These are phyloP conservation scores for Pugionium dolabratum DNA, from an alignment of 345 rosid species.

Conservation along the genomic window DNA sequence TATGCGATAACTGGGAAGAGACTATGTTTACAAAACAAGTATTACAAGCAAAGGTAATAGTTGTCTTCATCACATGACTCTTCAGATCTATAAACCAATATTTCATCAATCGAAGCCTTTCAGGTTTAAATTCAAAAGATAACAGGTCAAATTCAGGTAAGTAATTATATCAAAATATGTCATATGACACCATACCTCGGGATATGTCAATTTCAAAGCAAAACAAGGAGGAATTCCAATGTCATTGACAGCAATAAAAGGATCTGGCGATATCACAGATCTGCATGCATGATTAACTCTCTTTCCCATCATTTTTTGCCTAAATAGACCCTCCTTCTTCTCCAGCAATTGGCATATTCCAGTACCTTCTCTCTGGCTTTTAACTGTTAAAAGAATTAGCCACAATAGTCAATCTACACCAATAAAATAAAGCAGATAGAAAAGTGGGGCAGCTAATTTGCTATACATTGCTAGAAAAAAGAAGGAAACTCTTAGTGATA, in stretches of 20 bases:
- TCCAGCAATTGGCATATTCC: constrained; percentile 95
- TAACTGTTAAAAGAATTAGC: constrained; percentile 45
- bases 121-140: constrained; percentile 4
- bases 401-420: constrained; percentile 26
- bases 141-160: constrained; percentile 14
- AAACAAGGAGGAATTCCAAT: constrained; percentile 96
- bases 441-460: constrained; percentile 18
- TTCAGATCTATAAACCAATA: constrained; percentile 22
- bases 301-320: constrained; percentile 99
- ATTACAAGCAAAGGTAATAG: constrained; percentile 5
- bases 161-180: neutral
- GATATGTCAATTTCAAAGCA: constrained; percentile 83
- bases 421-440: constrained; percentile 10
- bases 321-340: constrained; percentile 93
- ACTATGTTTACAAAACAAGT: constrained; percentile 4
- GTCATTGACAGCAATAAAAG: constrained; percentile 92
- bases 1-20: constrained; percentile 12
- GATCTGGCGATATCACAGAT: constrained; percentile 99
- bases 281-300: constrained; percentile 97
- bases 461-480: constrained; percentile 23
- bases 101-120: constrained; percentile 3
- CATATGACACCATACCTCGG: constrained; percentile 62
- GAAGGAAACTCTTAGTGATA: constrained; percentile 1
- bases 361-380: constrained; percentile 57
- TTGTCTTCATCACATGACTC: constrained; percentile 6